These are phyloP conservation scores for Boletus eberwhitei DNA, from an alignment of 768 basidiomycete genomes.

Conservation along the genomic window DNA sequence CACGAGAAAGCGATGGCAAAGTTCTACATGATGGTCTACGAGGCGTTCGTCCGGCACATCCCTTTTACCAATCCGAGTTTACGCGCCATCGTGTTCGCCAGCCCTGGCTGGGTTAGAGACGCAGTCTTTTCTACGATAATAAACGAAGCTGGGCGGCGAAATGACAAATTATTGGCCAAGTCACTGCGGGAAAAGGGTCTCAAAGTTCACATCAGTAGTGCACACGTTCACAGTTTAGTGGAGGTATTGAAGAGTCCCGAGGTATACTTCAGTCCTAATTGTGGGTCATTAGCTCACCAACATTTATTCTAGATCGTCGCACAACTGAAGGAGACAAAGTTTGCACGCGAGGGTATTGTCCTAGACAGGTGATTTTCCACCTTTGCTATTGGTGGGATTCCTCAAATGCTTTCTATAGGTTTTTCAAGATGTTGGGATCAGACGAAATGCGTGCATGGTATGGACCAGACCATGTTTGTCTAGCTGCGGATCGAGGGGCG, in stretches of 20 bases:
- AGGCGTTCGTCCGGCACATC: constrained; percentile 86
- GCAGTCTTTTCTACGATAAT: constrained; percentile 81
- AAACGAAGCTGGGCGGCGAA: constrained; percentile 72
- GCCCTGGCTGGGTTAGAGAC: constrained; percentile 95
- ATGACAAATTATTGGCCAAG: constrained; percentile 78
- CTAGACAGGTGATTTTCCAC: constrained; percentile 66
- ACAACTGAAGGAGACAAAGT: constrained; percentile 92
- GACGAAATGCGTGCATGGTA: constrained; percentile 99
- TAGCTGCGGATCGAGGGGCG: constrained; percentile 91
- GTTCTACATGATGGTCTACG: constrained; percentile 83
- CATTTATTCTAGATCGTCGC: constrained; percentile 50
- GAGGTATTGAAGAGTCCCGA: constrained; percentile 95
- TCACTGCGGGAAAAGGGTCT: constrained; percentile 80
- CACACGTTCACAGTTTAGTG: constrained; percentile 93
- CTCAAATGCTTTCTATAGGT: constrained; percentile 45
- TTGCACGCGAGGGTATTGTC: constrained; percentile 88
- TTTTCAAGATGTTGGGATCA: constrained; percentile 94
- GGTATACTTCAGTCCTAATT: constrained; percentile 42
- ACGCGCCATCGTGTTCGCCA: constrained; percentile 92
- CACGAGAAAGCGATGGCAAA: constrained; percentile 88
- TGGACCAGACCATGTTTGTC: constrained; percentile 88
- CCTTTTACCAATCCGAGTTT: constrained; percentile 72
- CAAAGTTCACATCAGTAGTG: constrained; percentile 87
- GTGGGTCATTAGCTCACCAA: not conserved
- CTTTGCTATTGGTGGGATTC: not conserved